phyloP scores from a whole-genome alignment of 805 yeast species.

The Lipomyces sp. region DNA sequence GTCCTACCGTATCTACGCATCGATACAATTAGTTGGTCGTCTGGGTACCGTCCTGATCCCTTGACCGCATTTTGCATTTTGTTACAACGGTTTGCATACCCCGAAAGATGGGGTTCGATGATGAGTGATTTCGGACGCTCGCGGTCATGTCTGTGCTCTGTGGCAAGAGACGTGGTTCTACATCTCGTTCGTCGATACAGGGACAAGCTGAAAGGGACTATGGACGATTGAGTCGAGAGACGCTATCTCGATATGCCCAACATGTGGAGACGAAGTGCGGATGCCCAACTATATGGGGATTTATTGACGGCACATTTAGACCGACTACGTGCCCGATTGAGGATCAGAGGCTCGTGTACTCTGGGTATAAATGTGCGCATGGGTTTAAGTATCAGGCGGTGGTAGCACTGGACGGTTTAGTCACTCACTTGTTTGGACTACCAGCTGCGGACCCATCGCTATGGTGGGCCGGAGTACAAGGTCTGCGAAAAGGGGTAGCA shows the following conservation, averaged over 20 bases:
- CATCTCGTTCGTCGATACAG: no score
- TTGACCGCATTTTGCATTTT: not conserved
- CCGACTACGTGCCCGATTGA: slow-evolving; percentile 1
- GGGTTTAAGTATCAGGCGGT: not conserved
- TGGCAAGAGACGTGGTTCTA: no score
- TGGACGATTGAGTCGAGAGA: no score
- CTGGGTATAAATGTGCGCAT: slow-evolving; percentile 1
- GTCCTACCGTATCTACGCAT: not conserved
- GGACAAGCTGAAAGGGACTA: no score
- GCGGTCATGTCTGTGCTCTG: no score
- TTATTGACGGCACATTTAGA: not conserved
- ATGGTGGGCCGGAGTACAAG: no score
- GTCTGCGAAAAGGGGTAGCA: no score
- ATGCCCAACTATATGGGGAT: not conserved
- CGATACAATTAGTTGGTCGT: not conserved
- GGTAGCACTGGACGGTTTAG: not conserved
- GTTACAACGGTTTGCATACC: not conserved
- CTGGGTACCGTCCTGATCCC: not conserved
- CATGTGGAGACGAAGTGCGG: no score
- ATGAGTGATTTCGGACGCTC: no score
- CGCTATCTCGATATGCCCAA: no score
- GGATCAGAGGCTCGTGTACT: slow-evolving; percentile 4
- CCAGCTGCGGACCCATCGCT: no score
- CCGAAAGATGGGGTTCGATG: slow-evolving; percentile 3
- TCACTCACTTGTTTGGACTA: not conserved